Base-by-base conservation (phyloP, 441 rosid genomes). In the Populus hybrid region DNA sequence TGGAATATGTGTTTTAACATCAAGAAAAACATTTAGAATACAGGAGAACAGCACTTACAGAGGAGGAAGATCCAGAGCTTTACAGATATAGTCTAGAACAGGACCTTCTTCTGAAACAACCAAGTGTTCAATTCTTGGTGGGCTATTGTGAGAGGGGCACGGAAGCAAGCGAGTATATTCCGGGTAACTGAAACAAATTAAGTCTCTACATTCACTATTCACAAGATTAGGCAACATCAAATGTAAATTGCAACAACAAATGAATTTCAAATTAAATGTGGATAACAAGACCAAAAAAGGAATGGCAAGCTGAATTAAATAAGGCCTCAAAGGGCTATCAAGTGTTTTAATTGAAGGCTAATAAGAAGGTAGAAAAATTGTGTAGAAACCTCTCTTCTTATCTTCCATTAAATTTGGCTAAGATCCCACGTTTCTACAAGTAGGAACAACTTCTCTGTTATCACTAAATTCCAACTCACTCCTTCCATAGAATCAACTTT, bases 71-170 rank as follows among this genome's bases (percentile, higher is more conserved):
- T 90, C 75, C 79, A 94, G 85, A 72, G 88, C 81, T 82, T 81
- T 83, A 82, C 82, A 87, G 76, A 93, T 90, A 69, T 78, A 93
- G 70, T 89, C 91, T 71, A 86, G 71, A 16, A 86, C 90, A 40
- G 80, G 87, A 67, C 91, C 92, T 76, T 86, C 97, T 86, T 86
- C 86, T 35, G 87, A 81, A 35, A 92, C 95, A 83, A 93, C 92
- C 80, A 92, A 81, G 75, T 94, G 97, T 72, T 94, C 99, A 18
- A 94, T 72, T 82, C 99, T 90, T 38, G 90, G 97, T 2, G 91
- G 90, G 68, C 78, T 28, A 81, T 79, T 87, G 28, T 87, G 42
- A 1, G 83, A 56, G 35, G 95, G 97, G 67, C 94, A 95, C 33
- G 99, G 99, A 79, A 90, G 82, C 79, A 94, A 81, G 28, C 97